Conservation (phyloP, 257 asterid species). For the Solanum chmielewskii region DNA sequence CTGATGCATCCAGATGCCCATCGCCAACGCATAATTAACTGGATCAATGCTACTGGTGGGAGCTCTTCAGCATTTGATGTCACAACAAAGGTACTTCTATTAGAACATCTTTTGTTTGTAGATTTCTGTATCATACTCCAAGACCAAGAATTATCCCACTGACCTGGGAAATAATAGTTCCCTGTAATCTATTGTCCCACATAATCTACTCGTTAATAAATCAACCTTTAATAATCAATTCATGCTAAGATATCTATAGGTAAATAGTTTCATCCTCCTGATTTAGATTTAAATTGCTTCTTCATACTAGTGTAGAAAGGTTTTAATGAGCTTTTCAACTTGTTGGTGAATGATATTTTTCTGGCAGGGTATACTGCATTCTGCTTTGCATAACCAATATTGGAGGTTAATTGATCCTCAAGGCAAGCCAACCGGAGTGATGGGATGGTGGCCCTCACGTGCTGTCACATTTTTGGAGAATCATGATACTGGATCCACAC, state of each 20-base stretch:
- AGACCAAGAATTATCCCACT: neutral
- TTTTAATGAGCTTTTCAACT: neutral
- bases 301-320: neutral
- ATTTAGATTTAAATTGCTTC: neutral
- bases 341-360: neutral
- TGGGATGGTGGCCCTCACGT: constrained; percentile 69
- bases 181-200: neutral
- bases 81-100: constrained; percentile 34
- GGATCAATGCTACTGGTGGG: constrained; percentile 60
- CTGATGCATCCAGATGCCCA: constrained; percentile 32
- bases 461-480: constrained; percentile 57
- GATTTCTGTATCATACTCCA: neutral
- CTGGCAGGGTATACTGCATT: constrained; percentile 30
- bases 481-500: constrained; percentile 60
- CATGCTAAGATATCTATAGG: neutral
- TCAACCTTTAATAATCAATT: neutral
- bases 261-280: neutral
- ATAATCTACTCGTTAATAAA: neutral
- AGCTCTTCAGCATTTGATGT: constrained; percentile 54
- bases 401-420: constrained; percentile 47
- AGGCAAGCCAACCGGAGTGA: constrained; percentile 58
- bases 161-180: neutral
- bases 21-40: constrained; percentile 48
- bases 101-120: neutral
- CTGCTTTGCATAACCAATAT: constrained; percentile 32